Percentiles rank a stretch among this genome's conserved stretches.
Conservation (phyloP, 73 alveolate species). For the Breviolum minutum region DNA sequence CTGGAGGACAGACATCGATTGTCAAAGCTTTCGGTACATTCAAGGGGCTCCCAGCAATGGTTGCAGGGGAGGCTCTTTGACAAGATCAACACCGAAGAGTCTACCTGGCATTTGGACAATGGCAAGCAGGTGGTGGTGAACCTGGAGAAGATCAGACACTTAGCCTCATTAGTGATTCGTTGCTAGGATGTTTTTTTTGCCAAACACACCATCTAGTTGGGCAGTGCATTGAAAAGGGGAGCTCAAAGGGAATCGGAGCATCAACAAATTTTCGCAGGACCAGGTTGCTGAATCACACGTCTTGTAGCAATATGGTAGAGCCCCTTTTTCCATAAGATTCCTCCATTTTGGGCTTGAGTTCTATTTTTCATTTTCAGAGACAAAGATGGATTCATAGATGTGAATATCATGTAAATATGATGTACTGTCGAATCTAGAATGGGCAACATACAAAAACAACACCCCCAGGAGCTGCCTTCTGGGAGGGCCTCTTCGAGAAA, state of each 20-base stretch:
- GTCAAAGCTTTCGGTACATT: not conserved
- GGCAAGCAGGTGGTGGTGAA: slow-evolving; percentile 55
- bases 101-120: slow-evolving; percentile 74
- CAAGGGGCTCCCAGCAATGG: not conserved
- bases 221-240: not conserved
- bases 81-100: slow-evolving; percentile 62
- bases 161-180: not conserved
- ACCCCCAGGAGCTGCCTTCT: slow-evolving; percentile 15
- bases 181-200: not conserved
- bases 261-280: not conserved
- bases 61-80: slow-evolving; percentile 70
- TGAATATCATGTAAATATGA: too few species aligned
- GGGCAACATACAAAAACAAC: too few species aligned
- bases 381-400: too few species aligned
- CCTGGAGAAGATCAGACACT: slow-evolving; percentile 15
- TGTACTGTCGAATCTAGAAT: too few species aligned
- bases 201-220: too few species aligned
- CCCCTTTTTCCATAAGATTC: too few species aligned
- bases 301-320: too few species aligned
- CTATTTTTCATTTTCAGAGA: too few species aligned
- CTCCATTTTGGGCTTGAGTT: too few species aligned
- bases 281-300: not conserved
- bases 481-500: slow-evolving; percentile 16
- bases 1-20: slow-evolving; percentile 20
- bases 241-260: not conserved